phyloP scores from a whole-genome alignment of 2,329 filamentous ascomycete species.

The Colletotrichum chlorophyti region DNA sequence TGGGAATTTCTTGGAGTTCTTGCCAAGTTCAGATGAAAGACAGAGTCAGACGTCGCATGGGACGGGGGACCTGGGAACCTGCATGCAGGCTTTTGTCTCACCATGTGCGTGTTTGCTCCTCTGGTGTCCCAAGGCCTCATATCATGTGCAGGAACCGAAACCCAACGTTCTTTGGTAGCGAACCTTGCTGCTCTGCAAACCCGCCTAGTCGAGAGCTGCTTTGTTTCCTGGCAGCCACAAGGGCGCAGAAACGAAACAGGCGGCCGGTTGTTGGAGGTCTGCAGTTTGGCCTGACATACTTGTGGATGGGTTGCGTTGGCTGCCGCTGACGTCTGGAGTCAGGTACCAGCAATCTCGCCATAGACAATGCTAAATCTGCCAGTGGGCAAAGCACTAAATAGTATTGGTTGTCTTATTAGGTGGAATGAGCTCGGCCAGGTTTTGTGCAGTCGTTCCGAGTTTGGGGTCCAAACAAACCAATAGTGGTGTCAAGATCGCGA shows the following conservation, averaged over 20 bases:
- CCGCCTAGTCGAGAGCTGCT: neutral
- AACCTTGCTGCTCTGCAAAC: neutral
- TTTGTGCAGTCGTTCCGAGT: neutral
- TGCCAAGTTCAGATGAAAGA: constrained; percentile 14
- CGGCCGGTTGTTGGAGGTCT: neutral
- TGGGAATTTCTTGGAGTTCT: neutral
- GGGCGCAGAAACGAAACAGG: neutral
- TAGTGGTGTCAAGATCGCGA: neutral
- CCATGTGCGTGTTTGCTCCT: neutral
- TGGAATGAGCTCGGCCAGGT: neutral
- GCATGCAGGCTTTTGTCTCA: neutral
- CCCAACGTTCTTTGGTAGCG: neutral
- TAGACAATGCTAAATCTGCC: neutral
- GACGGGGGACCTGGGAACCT: neutral
- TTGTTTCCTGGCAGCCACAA: neutral
- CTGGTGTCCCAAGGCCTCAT: neutral
- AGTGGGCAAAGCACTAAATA: neutral
- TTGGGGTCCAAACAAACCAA: neutral
- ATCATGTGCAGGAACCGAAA: neutral
- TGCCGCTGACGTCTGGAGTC: constrained; percentile 1
- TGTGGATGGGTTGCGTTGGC: neutral
- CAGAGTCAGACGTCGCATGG: constrained; percentile 2
- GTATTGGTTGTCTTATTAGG: neutral
- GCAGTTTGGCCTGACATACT: neutral
- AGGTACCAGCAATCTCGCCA: neutral